These are phyloP conservation scores for Prunus mongolica DNA, from an alignment of 306 rosid genomes.

Conservation along the genomic window DNA sequence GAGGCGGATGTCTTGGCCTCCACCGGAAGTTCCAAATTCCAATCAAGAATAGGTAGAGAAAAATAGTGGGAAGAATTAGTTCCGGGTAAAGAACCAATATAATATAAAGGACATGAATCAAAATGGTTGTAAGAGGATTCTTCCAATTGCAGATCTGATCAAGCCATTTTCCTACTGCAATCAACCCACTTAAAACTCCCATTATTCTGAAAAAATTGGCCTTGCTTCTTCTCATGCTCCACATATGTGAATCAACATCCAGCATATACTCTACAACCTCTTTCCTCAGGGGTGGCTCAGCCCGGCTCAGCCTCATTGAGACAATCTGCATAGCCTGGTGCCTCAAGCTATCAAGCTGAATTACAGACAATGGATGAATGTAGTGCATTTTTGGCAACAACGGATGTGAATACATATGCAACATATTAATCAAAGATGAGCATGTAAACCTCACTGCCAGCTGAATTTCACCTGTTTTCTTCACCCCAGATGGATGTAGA, in stretches of 20 bases:
- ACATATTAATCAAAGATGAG: slow-evolving; percentile 67
- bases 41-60: slow-evolving; percentile 79
- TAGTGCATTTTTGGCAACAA: slow-evolving; percentile 95
- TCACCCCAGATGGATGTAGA: slow-evolving; percentile 73
- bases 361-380: slow-evolving; percentile 76
- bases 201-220: slow-evolving; percentile 93
- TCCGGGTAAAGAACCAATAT: slow-evolving; percentile 82
- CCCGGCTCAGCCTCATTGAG: slow-evolving; percentile 62
- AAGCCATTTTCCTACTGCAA: slow-evolving; percentile 77
- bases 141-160: slow-evolving; percentile 90
- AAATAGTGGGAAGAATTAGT: slow-evolving; percentile 73
- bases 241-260: slow-evolving; percentile 90
- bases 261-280: slow-evolving; percentile 90
- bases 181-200: slow-evolving; percentile 64
- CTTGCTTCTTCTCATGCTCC: slow-evolving; percentile 97
- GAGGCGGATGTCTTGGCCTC: slow-evolving; percentile 86
- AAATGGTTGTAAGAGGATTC: slow-evolving; percentile 76
- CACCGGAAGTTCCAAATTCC: slow-evolving; percentile 87
- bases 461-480: slow-evolving; percentile 86
- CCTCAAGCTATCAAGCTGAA: slow-evolving; percentile 73
- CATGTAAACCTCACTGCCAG: slow-evolving; percentile 84
- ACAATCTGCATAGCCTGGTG: slow-evolving; percentile 86
- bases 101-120: slow-evolving; percentile 74
- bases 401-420: slow-evolving; percentile 69
- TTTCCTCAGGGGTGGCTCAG: slow-evolving; percentile 86